Base-by-base conservation (phyloP, 768 basidiomycete genomes). In the Trametes gibbosa region DNA sequence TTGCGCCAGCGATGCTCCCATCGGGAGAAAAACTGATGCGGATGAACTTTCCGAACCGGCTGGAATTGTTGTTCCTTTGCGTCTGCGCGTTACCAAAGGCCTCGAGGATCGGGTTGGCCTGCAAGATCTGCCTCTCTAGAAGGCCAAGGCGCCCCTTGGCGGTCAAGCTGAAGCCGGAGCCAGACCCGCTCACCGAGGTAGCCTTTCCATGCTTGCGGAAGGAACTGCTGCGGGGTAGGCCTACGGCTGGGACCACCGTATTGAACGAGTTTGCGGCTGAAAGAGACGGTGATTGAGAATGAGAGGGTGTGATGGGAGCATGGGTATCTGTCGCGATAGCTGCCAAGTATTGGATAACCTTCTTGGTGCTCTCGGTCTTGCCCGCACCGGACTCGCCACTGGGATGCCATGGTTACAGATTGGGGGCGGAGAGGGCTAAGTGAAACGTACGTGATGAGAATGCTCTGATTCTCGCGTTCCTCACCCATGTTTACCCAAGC, bases 401-500 rank as follows among this genome's bases (percentile, higher is more conserved):
- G 66, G 0, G 45, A 21, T 17, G 46, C 43, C n/a, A 50, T 34
- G n/a, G 42, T 54, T 25, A 47, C 19, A n/a, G 19, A 12, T 10
- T 35, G 16, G 19, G 5, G 14, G 21, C 25, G 13, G 1, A 24
- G 27, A 23, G 7, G 23, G 24, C 9, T 47, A 13, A 27, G 42
- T 69, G 4, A 19, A 21, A 52, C 92, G 24, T 74, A 96, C 92
- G 97, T 99, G 74, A 99, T 98, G 29, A 99, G 81, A 57, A 99
- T 95, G 69, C 94, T 96, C 74, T 99, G 97, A 65, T 94, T 94
- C 75, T 98, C 96, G 51, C 93, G 81, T 73, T 98, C 94, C 59
- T 95, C 94, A 13, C 95, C 90, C 92, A 99, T 98, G 72, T 93
- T 96, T 55, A 95, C 84, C 97, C 97, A 98, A 32, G 97, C 97